phyloP scores from a whole-genome alignment of 202 grass and related monocot genomes.

The Zoysia matrella region DNA sequence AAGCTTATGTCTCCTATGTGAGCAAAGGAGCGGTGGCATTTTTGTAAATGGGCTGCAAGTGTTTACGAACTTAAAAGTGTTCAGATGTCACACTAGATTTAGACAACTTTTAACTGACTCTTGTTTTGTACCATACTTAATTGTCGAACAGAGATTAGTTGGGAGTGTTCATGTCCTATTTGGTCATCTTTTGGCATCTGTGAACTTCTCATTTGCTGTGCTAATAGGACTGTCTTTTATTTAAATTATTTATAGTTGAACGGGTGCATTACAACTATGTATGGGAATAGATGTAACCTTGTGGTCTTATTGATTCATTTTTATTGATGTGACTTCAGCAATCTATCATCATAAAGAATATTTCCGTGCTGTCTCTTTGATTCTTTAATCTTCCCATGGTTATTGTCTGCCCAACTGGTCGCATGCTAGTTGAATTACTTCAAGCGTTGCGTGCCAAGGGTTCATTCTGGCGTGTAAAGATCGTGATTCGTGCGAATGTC shows the following conservation, averaged over 20 bases:
- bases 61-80: constrained; percentile 55
- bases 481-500: neutral
- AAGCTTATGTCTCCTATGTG: constrained; percentile 34
- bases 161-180: constrained; percentile 43
- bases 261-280: constrained; percentile 12
- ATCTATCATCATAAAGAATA: neutral
- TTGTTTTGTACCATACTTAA: constrained; percentile 74
- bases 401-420: neutral
- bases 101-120: constrained; percentile 27
- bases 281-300: constrained; percentile 33
- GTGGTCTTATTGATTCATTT: constrained; percentile 27
- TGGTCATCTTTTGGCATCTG: constrained; percentile 25
- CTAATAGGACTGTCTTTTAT: constrained; percentile 35
- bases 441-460: neutral
- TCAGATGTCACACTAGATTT: constrained; percentile 55
- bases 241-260: constrained; percentile 47
- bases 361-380: neutral
- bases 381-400: neutral
- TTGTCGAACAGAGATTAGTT: constrained; percentile 52
- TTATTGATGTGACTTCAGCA: neutral
- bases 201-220: constrained; percentile 27
- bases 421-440: neutral
- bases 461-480: neutral
- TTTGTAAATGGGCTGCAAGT: constrained; percentile 57
- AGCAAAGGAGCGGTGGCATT: constrained; percentile 44